phyloP scores from a whole-genome alignment of 768 basidiomycete species.

The Lactifluus hygrophoroides region DNA sequence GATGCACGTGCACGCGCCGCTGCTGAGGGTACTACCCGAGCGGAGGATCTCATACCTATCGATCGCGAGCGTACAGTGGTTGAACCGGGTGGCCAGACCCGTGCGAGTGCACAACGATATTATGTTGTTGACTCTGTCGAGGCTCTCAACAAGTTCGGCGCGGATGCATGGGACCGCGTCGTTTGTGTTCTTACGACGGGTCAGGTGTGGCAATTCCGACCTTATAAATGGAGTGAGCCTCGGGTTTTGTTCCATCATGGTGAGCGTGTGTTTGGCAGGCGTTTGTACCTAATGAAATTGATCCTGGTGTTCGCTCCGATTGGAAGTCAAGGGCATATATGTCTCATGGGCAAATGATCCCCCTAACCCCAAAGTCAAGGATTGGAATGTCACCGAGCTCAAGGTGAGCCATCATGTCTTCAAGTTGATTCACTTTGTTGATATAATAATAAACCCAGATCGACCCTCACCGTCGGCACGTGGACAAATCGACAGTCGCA shows the following conservation, averaged over 20 bases:
- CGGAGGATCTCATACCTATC: slow-evolving; percentile 82
- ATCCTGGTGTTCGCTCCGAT: neutral
- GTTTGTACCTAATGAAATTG: neutral
- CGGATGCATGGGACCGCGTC: slow-evolving; percentile 94
- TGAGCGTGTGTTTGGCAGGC: slow-evolving; percentile 29
- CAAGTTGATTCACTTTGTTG: no score
- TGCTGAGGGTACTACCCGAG: slow-evolving; percentile 59
- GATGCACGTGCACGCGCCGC: slow-evolving; percentile 62
- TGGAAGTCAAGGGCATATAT: slow-evolving; percentile 86
- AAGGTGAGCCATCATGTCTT: slow-evolving; percentile 47
- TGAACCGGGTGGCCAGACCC: slow-evolving; percentile 56
- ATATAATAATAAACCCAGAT: slow-evolving; percentile 64
- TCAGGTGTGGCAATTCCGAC: slow-evolving; percentile 95
- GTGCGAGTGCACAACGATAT: slow-evolving; percentile 45
- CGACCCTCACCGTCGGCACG: slow-evolving; percentile 80
- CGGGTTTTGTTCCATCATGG: slow-evolving; percentile 89
- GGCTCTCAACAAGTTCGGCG: slow-evolving; percentile 83
- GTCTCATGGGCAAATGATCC: slow-evolving; percentile 93
- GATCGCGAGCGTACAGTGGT: slow-evolving; percentile 75
- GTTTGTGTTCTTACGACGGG: slow-evolving; percentile 98
- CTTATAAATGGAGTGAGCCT: slow-evolving; percentile 96
- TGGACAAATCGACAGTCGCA: slow-evolving; percentile 90
- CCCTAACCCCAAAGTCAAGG: slow-evolving; percentile 78
- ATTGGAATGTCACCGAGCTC: slow-evolving; percentile 96
- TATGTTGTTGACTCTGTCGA: slow-evolving; percentile 90